Evolutionary conservation across 371 early-diverging fungal genomes (phyloP), one percentile per base, ranked within the genome.

Genomic region (Cokeromyces recurvatus): DNA sequence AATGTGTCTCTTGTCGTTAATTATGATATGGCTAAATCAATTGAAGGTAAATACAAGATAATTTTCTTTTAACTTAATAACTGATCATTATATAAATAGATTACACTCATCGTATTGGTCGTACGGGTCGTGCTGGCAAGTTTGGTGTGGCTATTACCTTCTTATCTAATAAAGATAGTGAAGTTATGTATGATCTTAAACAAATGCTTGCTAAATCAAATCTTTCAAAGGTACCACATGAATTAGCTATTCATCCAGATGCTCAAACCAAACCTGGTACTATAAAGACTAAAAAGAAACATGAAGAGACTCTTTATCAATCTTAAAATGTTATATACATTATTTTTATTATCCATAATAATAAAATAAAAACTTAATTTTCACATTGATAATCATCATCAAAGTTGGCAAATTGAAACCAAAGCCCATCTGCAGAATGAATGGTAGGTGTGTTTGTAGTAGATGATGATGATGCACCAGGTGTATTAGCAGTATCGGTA

Each of bases 51-150:
- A 35, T 37, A n/a, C n/a, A n/a, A n/a, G n/a, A n/a, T n/a, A n/a
- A n/a, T n/a, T n/a, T 31, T 11, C 4, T 27, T 1, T 21, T 20
- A 19, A 2, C n/a, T n/a, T n/a, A n/a, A n/a, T n/a, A n/a, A n/a
- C n/a, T 25, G 42, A 4, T 15, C n/a, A n/a, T 20, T 23, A 25
- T 31, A 21, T 43, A 32, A 45, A 22, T 62, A 77, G 93, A 93
- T 68, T 97, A 97, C 65, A 95, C 95, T 19, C 97, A 97, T 78
- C 84, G 97, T 64, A 94, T 97, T 54, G 98, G 98, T 57, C 87
- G 99, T 62, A 98, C 99, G 1, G 98, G 97, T 55, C 90, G 98
- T 65, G 97, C 97, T 24, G 99, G 99, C 32, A 85, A 88, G 51
- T 74, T 77, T n/a, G 99, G 99, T 48, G 78, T 85, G 14, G 92